Evolutionary conservation across 2,329 filamentous ascomycete species (phyloP).

Genomic region (Calonectria honghensis): DNA sequence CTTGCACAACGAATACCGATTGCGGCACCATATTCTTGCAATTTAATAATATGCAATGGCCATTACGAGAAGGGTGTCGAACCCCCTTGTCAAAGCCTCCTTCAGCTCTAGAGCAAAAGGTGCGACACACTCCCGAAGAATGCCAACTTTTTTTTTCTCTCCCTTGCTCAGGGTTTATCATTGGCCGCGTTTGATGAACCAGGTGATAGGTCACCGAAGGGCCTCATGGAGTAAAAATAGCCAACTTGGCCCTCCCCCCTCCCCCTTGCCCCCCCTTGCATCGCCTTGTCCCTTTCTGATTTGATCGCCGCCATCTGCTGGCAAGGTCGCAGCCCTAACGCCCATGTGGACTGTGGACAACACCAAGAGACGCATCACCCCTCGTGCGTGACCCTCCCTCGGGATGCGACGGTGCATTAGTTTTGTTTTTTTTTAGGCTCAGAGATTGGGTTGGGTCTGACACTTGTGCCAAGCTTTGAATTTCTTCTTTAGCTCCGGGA

Average conservation of each 20-base stretch:
- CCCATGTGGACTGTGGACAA: constrained; percentile 4
- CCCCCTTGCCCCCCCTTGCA: not conserved
- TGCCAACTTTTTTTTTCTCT: not conserved
- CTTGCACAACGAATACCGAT: no score
- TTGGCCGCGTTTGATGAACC: not conserved
- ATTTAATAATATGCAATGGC: no score
- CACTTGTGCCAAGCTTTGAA: constrained; percentile 6
- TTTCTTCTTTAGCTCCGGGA: not conserved
- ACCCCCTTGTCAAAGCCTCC: constrained; percentile 4
- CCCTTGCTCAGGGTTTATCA: not conserved
- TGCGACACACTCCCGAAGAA: not conserved
- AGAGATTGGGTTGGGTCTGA: constrained; percentile 30
- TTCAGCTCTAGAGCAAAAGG: constrained; percentile 30
- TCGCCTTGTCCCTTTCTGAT: constrained; percentile 6
- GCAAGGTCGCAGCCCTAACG: constrained; percentile 23
- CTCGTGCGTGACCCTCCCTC: constrained; percentile 9
- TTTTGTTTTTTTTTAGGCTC: constrained; percentile 28
- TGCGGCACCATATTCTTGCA: no score
- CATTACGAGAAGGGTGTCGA: no score
- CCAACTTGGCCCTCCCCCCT: not conserved
- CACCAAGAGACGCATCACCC: constrained; percentile 11
- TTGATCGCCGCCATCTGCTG: constrained; percentile 4
- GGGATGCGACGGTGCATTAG: constrained; percentile 15
- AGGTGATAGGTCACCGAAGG: not conserved
- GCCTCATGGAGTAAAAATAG: constrained; percentile 2